Base-by-base conservation (phyloP, 352 stramenopile species). In the Globisporangium middletonii region DNA sequence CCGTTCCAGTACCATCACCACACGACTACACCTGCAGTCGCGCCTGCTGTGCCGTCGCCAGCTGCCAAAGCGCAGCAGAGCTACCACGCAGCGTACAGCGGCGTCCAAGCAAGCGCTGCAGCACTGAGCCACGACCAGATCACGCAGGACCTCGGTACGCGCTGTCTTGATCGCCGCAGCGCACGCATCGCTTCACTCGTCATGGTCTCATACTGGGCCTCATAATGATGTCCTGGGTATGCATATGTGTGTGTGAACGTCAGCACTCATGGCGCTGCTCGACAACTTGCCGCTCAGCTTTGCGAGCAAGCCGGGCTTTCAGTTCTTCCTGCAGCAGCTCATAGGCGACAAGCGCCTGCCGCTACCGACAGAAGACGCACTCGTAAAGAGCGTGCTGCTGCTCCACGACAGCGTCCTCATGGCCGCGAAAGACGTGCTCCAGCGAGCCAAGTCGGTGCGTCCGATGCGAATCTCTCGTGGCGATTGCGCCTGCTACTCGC, bases 241-340 rank as follows among this genome's bases (percentile, higher is more conserved):
- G 23, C 23, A 23, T 23, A 23, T 23, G 23, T 23, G 23, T 23
- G 23, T 23, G 23, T 7, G 12, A 2, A 7, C 3, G n/a, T 30
- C n/a, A 79, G 80, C 78, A 27, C 62, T 92, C 4, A 85, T 85
- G 73, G 75, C 79, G 3, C 57, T 90, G 9, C 72, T 86, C 51
- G 83, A 92, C 57, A 92, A 92, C 57, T 41, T 92, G 47, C 80
- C 80, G 0, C 61, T 89, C 9, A 66, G 82, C 51, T 87, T 86
- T 48, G 67, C 80, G 5, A 62, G 57, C 2, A 79, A 79, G 33
- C 73, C 77, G 2, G 83, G 83, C 2, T 80, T 92, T 60, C 73
- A 88, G 56, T 88, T 89, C 61, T 70, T 92, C 13, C 62, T 87
- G 50, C 68, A 68, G 56, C 71, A 90, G 48, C 48, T 92, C 33